Conservation (phyloP, 192 early-diverging fungal genomes). For the Jimgerdemannia lactiflua region DNA sequence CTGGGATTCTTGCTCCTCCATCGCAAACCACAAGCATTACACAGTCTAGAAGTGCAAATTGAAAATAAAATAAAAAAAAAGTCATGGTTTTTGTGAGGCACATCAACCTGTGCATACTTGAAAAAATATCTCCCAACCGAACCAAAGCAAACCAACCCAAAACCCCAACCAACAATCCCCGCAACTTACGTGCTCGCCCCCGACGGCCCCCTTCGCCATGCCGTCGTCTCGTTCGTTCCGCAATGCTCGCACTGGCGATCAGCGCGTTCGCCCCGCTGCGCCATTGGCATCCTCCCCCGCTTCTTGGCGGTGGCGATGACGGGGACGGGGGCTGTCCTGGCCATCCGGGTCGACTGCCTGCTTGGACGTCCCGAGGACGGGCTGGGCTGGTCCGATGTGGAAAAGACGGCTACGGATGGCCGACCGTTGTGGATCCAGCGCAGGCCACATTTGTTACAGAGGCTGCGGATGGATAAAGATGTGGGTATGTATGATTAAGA, state of each 20-base stretch:
- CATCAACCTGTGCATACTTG: neutral
- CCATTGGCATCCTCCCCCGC: neutral
- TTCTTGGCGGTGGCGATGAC: neutral
- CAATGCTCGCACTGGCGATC: constrained; percentile 4
- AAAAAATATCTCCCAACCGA: neutral
- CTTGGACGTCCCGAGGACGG: neutral
- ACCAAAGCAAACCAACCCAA: neutral
- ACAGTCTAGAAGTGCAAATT: constrained; percentile 17
- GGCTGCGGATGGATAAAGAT: neutral
- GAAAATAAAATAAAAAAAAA: too few relatives aligned
- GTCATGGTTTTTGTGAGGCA: too few relatives aligned
- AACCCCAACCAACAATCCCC: neutral
- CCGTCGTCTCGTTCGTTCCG: constrained; percentile 2
- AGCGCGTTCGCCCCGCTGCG: neutral
- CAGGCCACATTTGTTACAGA: constrained; percentile 24
- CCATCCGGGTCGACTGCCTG: neutral
- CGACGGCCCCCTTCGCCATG: constrained; percentile 16
- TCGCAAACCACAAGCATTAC: constrained; percentile 34
- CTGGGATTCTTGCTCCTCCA: constrained; percentile 14
- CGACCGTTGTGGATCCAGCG: constrained; percentile 13
- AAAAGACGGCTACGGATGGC: neutral
- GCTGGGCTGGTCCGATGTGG: neutral
- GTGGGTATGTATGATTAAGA: neutral
- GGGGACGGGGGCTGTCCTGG: neutral
- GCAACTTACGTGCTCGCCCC: constrained; percentile 20